Percentiles rank a stretch among this genome's conserved stretches.
Evolutionary conservation across 2,329 filamentous ascomycete species (phyloP).

Genomic region (Aspergillus luchuensis): DNA sequence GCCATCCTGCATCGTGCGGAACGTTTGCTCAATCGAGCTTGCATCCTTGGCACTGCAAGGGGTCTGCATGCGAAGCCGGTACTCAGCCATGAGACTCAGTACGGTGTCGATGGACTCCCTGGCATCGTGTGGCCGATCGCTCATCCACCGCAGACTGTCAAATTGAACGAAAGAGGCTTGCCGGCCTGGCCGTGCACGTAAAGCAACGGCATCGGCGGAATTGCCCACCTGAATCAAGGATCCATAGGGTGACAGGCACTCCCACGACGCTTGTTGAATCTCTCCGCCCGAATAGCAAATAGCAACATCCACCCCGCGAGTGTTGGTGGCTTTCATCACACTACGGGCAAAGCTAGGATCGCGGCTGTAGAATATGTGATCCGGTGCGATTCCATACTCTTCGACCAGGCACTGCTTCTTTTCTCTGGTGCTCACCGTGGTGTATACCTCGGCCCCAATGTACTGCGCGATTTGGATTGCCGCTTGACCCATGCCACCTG

Average conservation of each 20-base stretch:
- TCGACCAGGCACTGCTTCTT: slow-evolving; percentile 27
- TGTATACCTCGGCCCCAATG: slow-evolving; percentile 17
- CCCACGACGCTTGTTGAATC: slow-evolving; percentile 10
- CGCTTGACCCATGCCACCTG: neutral
- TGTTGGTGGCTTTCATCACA: neutral
- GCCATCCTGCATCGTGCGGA: neutral
- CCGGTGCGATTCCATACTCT: slow-evolving; percentile 5
- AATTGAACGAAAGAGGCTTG: neutral
- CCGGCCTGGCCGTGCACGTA: neutral
- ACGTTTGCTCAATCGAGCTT: neutral
- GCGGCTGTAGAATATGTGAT: slow-evolving; percentile 10
- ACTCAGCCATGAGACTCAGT: neutral
- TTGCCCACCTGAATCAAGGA: neutral
- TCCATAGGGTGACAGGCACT: slow-evolving; percentile 5
- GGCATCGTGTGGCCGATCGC: neutral
- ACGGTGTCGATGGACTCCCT: neutral
- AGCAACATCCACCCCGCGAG: slow-evolving; percentile 11
- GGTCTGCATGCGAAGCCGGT: neutral
- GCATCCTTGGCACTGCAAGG: neutral
- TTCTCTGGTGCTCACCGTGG: slow-evolving; percentile 25
- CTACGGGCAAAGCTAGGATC: neutral
- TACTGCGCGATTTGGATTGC: neutral
- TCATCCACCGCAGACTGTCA: neutral
- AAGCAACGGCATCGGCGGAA: neutral
- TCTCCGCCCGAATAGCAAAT: slow-evolving; percentile 15